A percentile compares a stretch with the other conserved stretches of the same genome.
Conservation (phyloP, 225 moss, liverwort and hornwort genomes). For the Pleurozium schreberi region DNA sequence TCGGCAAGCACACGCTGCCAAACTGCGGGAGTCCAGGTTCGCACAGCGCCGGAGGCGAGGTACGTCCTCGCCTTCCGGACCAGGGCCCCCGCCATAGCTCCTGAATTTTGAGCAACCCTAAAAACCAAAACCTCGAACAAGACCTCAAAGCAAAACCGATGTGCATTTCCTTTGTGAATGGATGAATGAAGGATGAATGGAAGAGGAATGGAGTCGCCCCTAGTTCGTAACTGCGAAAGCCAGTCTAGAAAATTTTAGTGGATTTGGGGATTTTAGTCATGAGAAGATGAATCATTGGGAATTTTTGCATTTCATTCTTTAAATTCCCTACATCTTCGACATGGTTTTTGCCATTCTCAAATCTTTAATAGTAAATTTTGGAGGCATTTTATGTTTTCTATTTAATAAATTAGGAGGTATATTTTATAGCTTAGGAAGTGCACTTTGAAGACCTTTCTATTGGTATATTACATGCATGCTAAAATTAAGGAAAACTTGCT, state of each 20-base stretch:
- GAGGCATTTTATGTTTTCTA: fast-evolving
- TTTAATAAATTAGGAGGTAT: not conserved
- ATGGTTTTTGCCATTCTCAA: fast-evolving
- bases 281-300: no score
- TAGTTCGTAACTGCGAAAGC: no score
- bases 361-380: not conserved
- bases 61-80: slow-evolving; percentile 18
- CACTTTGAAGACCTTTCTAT: not conserved
- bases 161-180: not conserved
- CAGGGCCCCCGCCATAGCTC: slow-evolving; percentile 37
- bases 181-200: not conserved
- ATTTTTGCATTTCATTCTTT: not conserved
- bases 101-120: slow-evolving; percentile 9
- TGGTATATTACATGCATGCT: fast-evolving
- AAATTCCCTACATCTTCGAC: fast-evolving
- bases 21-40: not conserved
- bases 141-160: not conserved
- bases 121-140: not conserved
- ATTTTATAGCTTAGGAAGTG: not conserved
- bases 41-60: not conserved
- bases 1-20: not conserved
- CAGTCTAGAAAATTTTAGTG: not conserved
- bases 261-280: no score
- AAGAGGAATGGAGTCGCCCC: not conserved
- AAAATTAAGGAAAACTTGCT: not conserved